These are phyloP conservation scores for Schoenoplectus tabernaemontani DNA, from an alignment of 202 grass and related monocot species.

Conservation along the genomic window DNA sequence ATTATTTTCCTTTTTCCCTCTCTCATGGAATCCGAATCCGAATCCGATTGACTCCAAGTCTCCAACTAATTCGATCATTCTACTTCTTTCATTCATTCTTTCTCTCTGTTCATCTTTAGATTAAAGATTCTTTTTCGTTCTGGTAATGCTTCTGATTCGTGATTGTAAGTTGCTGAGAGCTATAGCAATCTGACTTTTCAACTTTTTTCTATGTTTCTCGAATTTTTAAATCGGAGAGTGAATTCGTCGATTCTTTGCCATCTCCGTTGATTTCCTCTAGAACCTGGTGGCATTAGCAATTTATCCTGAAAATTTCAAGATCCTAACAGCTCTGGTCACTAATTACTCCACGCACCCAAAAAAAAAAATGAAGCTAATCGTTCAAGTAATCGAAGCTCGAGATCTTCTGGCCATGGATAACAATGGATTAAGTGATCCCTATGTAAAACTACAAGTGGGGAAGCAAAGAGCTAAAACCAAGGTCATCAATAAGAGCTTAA, in stretches of 20 bases:
- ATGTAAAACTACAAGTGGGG: constrained; percentile 71
- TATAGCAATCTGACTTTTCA: constrained; percentile 3
- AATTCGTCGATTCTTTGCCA: neutral
- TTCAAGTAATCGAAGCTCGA: constrained; percentile 67
- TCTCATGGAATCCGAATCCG: constrained; percentile 22
- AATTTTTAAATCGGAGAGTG: neutral
- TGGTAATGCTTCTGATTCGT: neutral
- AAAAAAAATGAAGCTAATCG: constrained; percentile 55
- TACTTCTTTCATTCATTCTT: neutral
- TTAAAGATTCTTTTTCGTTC: neutral
- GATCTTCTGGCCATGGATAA: constrained; percentile 46
- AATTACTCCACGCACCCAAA: neutral
- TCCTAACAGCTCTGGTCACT: neutral
- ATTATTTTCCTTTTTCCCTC: constrained; percentile 3
- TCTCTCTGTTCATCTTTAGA: neutral
- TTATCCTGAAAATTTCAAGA: neutral
- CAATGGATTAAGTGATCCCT: constrained; percentile 51
- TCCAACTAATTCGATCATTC: constrained; percentile 1
- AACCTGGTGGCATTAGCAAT: neutral
- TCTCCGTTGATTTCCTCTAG: no score
- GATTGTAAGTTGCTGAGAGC: neutral
- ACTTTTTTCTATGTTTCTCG: neutral
- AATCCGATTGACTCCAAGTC: neutral
- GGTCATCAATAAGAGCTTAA: constrained; percentile 42
- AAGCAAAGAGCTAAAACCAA: constrained; percentile 68